Conservation (phyloP, 768 basidiomycete species). For the Austroboletus eburneus region DNA sequence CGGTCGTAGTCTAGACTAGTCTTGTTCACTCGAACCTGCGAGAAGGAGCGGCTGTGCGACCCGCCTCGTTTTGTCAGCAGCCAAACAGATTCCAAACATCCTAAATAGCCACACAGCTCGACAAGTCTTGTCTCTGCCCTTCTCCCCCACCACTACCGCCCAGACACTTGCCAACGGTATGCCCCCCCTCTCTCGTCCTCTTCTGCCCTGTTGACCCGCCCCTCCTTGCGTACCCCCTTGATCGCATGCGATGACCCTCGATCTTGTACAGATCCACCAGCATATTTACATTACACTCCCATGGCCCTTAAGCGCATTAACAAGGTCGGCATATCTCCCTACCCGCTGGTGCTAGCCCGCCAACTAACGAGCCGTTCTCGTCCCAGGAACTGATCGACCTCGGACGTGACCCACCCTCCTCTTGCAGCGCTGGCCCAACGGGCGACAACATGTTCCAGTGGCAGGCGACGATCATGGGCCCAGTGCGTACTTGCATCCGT, state of each 20-base stretch:
- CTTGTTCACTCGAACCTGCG: too few relatives aligned
- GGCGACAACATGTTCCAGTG: constrained; percentile 99
- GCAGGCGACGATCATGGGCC: constrained; percentile 99
- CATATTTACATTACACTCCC: constrained; percentile 11
- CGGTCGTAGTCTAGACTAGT: too few relatives aligned
- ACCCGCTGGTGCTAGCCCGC: constrained; percentile 4
- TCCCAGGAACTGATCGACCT: constrained; percentile 96
- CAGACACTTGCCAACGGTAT: too few relatives aligned
- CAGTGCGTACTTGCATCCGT: constrained; percentile 51
- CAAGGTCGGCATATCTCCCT: constrained; percentile 58
- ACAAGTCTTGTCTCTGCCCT: constrained; percentile 16
- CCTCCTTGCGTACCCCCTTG: constrained; percentile 13
- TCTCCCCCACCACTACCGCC: constrained; percentile 20
- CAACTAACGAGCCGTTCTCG: constrained; percentile 2
- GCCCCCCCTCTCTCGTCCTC: too few relatives aligned
- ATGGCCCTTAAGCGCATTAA: constrained; percentile 99
- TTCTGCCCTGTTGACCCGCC: not conserved
- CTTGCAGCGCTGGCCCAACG: constrained; percentile 97
- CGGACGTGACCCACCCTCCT: constrained; percentile 98
- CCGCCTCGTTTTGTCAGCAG: constrained; percentile 33
- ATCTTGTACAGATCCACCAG: constrained; percentile 24
- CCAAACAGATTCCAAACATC: constrained; percentile 38
- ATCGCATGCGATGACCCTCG: constrained; percentile 38
- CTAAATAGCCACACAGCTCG: constrained; percentile 32
- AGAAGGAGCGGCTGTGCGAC: too few relatives aligned